Conservation (phyloP, 1,284 basidiomycete species). For the Pholiota adiposa region DNA sequence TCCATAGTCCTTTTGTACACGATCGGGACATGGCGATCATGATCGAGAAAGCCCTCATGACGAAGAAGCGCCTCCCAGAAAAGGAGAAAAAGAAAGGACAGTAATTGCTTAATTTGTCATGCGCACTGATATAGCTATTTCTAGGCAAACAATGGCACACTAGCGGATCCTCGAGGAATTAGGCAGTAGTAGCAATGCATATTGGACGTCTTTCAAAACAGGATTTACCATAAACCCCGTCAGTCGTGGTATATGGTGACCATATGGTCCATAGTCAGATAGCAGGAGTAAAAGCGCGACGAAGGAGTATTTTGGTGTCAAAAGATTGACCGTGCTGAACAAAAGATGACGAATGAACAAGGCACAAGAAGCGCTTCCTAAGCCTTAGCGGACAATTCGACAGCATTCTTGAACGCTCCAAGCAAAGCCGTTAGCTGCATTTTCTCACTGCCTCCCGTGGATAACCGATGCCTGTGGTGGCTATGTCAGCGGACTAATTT, state of each 20-base stretch:
- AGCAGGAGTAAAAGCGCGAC: background rate
- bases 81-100: background rate
- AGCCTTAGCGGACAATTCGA: slow-evolving; percentile 66
- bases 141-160: too few species aligned
- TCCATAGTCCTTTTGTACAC: background rate
- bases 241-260: background rate
- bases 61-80: background rate
- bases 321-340: background rate
- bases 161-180: too few species aligned
- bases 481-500: slow-evolving; percentile 1
- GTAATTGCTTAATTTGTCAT: background rate
- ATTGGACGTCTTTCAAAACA: background rate
- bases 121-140: background rate
- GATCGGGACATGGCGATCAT: slow-evolving; percentile 12
- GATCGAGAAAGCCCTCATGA: slow-evolving; percentile 7
- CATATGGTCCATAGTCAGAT: background rate
- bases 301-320: background rate
- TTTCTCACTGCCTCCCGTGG: slow-evolving; percentile 93
- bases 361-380: slow-evolving; percentile 1
- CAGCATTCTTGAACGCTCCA: slow-evolving; percentile 92
- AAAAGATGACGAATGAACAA: background rate
- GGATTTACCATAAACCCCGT: background rate
- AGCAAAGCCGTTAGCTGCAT: slow-evolving; percentile 93
- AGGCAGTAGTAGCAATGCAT: background rate
- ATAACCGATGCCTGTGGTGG: slow-evolving; percentile 80